These are phyloP conservation scores for Alisma plantagoaquatica DNA, from an alignment of 106 monocot genomes.

Conservation along the genomic window DNA sequence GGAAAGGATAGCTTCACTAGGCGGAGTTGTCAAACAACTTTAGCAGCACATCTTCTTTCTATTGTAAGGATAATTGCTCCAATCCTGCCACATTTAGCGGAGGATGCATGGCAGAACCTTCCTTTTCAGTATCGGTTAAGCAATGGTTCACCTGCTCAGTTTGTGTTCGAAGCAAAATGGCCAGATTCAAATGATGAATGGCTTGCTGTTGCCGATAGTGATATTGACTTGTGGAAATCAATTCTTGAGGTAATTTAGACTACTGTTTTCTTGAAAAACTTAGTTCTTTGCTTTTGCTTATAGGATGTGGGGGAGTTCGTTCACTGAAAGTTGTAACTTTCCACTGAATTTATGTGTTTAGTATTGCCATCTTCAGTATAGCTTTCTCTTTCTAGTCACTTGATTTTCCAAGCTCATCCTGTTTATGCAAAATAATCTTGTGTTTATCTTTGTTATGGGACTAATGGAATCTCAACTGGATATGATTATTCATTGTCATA, in stretches of 20 bases:
- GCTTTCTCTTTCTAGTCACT: too few relatives aligned
- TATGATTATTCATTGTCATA: too few relatives aligned
- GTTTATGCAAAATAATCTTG: too few relatives aligned
- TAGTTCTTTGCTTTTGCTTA: too few relatives aligned
- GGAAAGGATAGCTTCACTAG: constrained; percentile 72
- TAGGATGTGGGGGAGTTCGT: too few relatives aligned
- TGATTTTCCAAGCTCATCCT: too few relatives aligned
- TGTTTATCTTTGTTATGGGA: too few relatives aligned
- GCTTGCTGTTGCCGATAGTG: constrained; percentile 44
- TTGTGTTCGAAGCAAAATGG: constrained; percentile 84
- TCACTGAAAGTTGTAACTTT: too few relatives aligned
- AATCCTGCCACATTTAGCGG: constrained; percentile 85
- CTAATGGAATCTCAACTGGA: too few relatives aligned
- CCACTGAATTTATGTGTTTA: too few relatives aligned
- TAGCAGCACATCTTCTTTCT: constrained; percentile 72
- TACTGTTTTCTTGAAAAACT: too few relatives aligned
- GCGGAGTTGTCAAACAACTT: constrained; percentile 90
- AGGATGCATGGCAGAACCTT: constrained; percentile 96
- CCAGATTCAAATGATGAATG: constrained; percentile 47
- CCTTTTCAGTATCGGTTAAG: constrained; percentile 54
- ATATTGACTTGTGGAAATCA: constrained; percentile 63
- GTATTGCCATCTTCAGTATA: too few relatives aligned
- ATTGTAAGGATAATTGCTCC: constrained; percentile 74
- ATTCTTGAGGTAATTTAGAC: constrained; percentile 97
- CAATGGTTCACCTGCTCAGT: constrained; percentile 56